Percentiles rank a stretch among this genome's conserved stretches.
These are phyloP conservation scores for Sporothrix pseudoabietina DNA, from an alignment of 2,329 filamentous ascomycete species.

Conservation along the genomic window DNA sequence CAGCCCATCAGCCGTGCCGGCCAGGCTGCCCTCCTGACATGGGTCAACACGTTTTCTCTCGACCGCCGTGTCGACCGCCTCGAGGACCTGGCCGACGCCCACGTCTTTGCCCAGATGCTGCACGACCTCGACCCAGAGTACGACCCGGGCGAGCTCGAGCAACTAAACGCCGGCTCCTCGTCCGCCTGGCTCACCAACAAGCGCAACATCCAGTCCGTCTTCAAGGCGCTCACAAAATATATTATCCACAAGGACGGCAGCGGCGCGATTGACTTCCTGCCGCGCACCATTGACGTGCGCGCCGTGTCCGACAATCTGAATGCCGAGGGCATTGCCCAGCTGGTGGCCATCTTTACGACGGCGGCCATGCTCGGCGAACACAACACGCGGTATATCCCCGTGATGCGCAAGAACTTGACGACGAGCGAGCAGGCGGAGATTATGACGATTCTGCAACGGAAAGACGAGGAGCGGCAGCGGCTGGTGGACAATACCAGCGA, in stretches of 20 bases:
- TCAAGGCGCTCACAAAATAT: conserved; percentile 83
- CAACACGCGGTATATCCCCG: conserved; percentile 40
- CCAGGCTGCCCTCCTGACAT: conserved; percentile 59
- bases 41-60: conserved; percentile 55
- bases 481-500: conserved; percentile 41
- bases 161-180: conserved; percentile 46
- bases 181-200: conserved; percentile 65
- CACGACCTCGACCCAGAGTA: conserved; percentile 61
- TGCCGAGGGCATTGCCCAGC: conserved; percentile 34
- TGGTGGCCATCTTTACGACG: conserved; percentile 46
- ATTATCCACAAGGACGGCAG: conserved; percentile 44
- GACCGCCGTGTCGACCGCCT: conserved; percentile 52
- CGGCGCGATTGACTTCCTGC: conserved; percentile 35
- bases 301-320: conserved; percentile 35
- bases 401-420: conserved; percentile 40
- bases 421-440: conserved; percentile 50
- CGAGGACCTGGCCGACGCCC: conserved; percentile 56
- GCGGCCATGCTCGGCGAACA: conserved; percentile 39
- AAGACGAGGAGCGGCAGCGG: conserved; percentile 48
- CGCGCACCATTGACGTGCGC: conserved; percentile 35
- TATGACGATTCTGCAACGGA: conserved; percentile 52
- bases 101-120: conserved; percentile 58
- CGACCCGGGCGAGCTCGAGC: conserved; percentile 56
- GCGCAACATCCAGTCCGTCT: conserved; percentile 86
- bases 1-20: conserved; percentile 46